These are phyloP conservation scores for Chrysosporium keratinophilum DNA, from an alignment of 2,329 filamentous ascomycete genomes.

Conservation along the genomic window DNA sequence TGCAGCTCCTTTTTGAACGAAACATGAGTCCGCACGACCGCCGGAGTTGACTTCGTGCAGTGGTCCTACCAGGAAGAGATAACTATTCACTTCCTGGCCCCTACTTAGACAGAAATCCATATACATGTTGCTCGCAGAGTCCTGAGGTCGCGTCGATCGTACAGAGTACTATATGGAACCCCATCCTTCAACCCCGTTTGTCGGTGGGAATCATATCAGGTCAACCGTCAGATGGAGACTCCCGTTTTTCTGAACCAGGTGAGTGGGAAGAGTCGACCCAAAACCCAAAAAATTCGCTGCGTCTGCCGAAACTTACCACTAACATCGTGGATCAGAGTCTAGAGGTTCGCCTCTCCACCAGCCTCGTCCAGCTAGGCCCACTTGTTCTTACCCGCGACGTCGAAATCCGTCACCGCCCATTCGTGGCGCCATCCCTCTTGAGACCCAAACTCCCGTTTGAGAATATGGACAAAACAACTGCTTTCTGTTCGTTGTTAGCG, in stretches of 20 bases:
- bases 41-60: too few relatives aligned
- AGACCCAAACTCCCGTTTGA: neutral
- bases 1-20: too few relatives aligned
- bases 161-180: too few relatives aligned
- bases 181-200: neutral
- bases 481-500: neutral
- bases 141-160: too few relatives aligned
- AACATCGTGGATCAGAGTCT: neutral
- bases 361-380: neutral
- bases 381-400: neutral
- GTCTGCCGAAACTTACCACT: conserved; percentile 10
- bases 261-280: conserved; percentile 1
- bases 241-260: neutral
- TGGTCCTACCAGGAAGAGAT: too few relatives aligned
- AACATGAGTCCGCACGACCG: too few relatives aligned
- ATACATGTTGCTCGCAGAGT: too few relatives aligned
- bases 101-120: too few relatives aligned
- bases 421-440: neutral
- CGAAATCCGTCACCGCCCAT: neutral
- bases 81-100: too few relatives aligned
- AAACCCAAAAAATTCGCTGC: neutral
- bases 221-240: neutral
- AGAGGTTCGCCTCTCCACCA: neutral
- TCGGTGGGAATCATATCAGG: neutral
- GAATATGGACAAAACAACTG: too few relatives aligned